Conservation (phyloP, 805 yeast species). For the Blastobotrys chiropterorum region DNA sequence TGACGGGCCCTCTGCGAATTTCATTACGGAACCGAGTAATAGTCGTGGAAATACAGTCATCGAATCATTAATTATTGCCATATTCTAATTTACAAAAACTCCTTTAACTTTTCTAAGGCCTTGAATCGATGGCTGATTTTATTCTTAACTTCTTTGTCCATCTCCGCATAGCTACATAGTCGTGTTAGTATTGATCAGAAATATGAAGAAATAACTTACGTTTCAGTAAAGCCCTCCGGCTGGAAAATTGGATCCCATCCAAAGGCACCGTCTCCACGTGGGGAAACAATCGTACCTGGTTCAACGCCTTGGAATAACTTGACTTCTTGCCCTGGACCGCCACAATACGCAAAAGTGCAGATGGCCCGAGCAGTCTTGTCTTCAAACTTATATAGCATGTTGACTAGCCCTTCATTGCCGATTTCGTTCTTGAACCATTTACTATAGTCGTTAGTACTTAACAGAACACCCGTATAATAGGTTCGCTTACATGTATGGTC, state of each 20-base stretch:
- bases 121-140: conserved; percentile 78
- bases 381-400: conserved; percentile 73
- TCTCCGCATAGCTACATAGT: conserved; percentile 70
- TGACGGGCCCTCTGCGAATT: no score
- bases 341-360: conserved; percentile 89
- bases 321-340: conserved; percentile 69
- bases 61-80: conserved; percentile 4
- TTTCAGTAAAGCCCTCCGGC: conserved; percentile 67
- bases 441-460: conserved; percentile 14
- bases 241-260: conserved; percentile 94
- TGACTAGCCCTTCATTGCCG: conserved; percentile 71
- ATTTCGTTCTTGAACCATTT: conserved; percentile 83
- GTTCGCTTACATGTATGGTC: conserved; percentile 60
- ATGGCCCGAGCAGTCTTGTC: conserved; percentile 82
- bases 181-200: background rate
- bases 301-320: conserved; percentile 79
- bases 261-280: conserved; percentile 73
- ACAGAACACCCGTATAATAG: background rate
- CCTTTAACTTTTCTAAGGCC: conserved; percentile 70
- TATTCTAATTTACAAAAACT: conserved; percentile 36
- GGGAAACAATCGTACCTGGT: conserved; percentile 68
- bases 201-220: conserved; percentile 24
- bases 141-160: conserved; percentile 73
- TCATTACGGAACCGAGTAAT: no score
- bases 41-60: no score